phyloP scores from a whole-genome alignment of 2,329 filamentous ascomycete species.

The Diaporthe caulivora region DNA sequence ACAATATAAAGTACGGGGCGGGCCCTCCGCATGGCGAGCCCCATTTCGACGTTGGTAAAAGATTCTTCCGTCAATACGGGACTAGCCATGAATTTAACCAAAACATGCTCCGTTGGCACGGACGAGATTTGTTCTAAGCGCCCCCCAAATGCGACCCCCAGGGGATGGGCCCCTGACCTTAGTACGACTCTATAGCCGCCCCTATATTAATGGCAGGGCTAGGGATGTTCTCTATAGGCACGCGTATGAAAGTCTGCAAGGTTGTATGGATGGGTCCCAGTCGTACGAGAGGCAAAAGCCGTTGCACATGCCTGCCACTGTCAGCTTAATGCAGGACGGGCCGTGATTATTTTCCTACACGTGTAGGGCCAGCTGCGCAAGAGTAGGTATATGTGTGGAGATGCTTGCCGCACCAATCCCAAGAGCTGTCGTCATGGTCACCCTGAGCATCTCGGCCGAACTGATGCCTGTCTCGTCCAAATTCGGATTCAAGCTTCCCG shows the following conservation, averaged over 20 bases:
- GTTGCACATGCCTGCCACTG: not conserved
- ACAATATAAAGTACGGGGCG: not conserved
- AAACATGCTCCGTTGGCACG: constrained; percentile 12
- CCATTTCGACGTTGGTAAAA: not conserved
- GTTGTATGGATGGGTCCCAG: not conserved
- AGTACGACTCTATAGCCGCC: not conserved
- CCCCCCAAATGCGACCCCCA: not conserved
- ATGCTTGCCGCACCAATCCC: constrained; percentile 18
- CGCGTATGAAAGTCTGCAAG: constrained; percentile 1
- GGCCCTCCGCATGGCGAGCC: constrained; percentile 14
- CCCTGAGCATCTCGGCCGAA: not conserved
- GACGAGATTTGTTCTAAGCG: constrained; percentile 8
- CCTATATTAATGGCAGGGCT: not conserved
- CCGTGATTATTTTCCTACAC: constrained; percentile 2
- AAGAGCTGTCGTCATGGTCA: not conserved
- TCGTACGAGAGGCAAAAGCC: not conserved
- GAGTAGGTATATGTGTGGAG: too few species aligned
- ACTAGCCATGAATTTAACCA: constrained; percentile 18
- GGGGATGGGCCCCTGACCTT: not conserved
- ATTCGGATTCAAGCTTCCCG: not conserved
- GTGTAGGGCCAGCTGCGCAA: not conserved
- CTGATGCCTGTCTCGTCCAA: not conserved
- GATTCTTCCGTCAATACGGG: constrained; percentile 24
- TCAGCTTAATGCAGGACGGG: constrained; percentile 14
- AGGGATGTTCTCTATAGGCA: not conserved